Conservation (phyloP, 2,329 filamentous ascomycete genomes). For the Arthrobotrys entomopaga region DNA sequence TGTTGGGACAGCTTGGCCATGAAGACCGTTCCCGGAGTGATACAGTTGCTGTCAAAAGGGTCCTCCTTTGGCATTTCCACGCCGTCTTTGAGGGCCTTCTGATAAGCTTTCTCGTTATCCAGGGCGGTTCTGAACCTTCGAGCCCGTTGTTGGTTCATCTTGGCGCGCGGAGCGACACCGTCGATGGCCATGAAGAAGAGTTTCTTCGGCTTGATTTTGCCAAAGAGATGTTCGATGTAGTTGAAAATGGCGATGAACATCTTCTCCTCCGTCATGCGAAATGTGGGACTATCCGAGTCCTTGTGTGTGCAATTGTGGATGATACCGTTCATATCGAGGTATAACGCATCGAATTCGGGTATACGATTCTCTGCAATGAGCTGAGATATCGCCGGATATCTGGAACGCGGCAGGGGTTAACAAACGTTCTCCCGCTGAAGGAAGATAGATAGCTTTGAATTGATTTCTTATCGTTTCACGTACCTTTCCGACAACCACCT, state of each 20-base stretch:
- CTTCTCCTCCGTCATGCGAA: slow-evolving; percentile 94
- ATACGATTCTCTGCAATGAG: slow-evolving; percentile 98
- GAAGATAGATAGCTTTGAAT: slow-evolving; percentile 3
- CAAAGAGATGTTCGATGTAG: slow-evolving; percentile 98
- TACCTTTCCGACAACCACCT: slow-evolving; percentile 95
- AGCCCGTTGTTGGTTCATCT: slow-evolving; percentile 99
- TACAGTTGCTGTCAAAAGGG: slow-evolving; percentile 98
- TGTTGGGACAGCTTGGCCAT: slow-evolving; percentile 96
- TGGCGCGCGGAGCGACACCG: slow-evolving; percentile 94
- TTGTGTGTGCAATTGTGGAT: slow-evolving; percentile 99
- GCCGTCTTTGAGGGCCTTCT: slow-evolving; percentile 90
- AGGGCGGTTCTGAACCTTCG: slow-evolving; percentile 93
- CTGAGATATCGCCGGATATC: slow-evolving; percentile 95
- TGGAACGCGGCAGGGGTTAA: not conserved
- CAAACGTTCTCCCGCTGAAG: not conserved
- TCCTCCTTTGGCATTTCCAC: slow-evolving; percentile 81
- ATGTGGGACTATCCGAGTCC: slow-evolving; percentile 89
- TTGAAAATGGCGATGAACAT: slow-evolving; percentile 99
- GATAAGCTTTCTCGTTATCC: slow-evolving; percentile 86
- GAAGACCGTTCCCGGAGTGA: slow-evolving; percentile 95
- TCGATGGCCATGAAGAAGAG: slow-evolving; percentile 99
- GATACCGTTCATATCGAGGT: slow-evolving; percentile 98
- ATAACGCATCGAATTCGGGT: slow-evolving; percentile 97
- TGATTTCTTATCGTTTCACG: not conserved
- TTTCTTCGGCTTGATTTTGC: slow-evolving; percentile 98